Percentiles rank a stretch among this genome's conserved stretches.
phyloP scores from a whole-genome alignment of 805 yeast genomes.

The Candida insectorum region DNA sequence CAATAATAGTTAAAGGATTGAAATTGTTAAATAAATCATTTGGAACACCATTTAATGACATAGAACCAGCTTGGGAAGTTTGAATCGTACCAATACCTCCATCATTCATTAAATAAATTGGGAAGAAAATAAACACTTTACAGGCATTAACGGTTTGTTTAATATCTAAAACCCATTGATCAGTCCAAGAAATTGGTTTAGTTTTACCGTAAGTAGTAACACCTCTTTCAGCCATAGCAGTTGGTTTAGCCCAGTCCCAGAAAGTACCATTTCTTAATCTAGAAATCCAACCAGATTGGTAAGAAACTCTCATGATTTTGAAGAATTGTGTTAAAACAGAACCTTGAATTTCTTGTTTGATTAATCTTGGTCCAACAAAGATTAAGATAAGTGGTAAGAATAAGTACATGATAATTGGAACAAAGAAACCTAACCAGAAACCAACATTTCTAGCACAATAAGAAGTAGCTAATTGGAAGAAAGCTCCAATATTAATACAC shows the following conservation, averaged over 20 bases:
- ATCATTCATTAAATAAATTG: constrained; percentile 39
- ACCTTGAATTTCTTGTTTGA: constrained; percentile 36
- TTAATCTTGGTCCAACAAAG: constrained; percentile 26
- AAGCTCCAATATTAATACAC: constrained; percentile 55
- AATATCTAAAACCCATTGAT: constrained; percentile 47
- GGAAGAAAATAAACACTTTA: constrained; percentile 42
- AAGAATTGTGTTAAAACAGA: constrained; percentile 38
- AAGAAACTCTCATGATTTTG: constrained; percentile 40
- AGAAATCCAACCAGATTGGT: constrained; percentile 38
- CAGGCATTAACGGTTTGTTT: constrained; percentile 43
- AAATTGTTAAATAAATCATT: constrained; percentile 54
- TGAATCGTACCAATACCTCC: constrained; percentile 48
- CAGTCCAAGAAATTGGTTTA: constrained; percentile 37
- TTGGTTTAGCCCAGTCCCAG: constrained; percentile 50
- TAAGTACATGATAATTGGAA: constrained; percentile 36
- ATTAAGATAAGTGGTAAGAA: constrained; percentile 28
- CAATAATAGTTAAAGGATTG: constrained; percentile 52
- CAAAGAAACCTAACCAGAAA: constrained; percentile 52
- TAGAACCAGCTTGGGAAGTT: constrained; percentile 53
- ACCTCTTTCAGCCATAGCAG: constrained; percentile 43
- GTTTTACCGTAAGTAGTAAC: constrained; percentile 25
- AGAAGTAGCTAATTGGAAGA: constrained; percentile 50
- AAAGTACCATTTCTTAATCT: constrained; percentile 40
- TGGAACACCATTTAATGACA: constrained; percentile 52
- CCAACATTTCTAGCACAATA: constrained; percentile 51